Evolutionary conservation across 1,284 basidiomycete genomes (phyloP), one percentile per base, ranked within the genome.

Genomic region (Ganoderma sinense): DNA sequence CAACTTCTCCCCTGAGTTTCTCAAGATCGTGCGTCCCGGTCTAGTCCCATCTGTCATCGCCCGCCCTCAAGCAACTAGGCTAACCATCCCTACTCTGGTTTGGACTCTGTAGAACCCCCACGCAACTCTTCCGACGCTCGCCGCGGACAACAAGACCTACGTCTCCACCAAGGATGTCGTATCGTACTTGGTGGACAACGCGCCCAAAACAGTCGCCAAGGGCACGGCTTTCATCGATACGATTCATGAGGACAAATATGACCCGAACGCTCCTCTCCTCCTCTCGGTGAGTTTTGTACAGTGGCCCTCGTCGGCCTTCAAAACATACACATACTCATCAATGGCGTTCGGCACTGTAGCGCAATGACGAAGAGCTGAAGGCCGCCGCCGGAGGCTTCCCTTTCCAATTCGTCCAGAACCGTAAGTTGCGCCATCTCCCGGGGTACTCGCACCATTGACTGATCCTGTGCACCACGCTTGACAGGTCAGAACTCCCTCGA

Each of bases 1-100:
- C 72, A 93, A 93, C 80, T 92, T 92, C 74, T 80, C 82, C 45
- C 89, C 90, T 13, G 80, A 83, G 10, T 91, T 87, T 79, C 74
- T 91, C 68, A 84, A 85, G 73, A 78, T 89, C 71, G 85, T 87
- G 67, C 64, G 82, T 78, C 20, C 64, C 4, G 11, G 8, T 33
- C 48, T 18, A 13, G 36, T 51, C 67, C 20, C 51, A 36, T 20
- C 41, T 29, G 23, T 48, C 63, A 13, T 31, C 43, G n/a, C 59
- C 26, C 71, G 65, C 39, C 20, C 36, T 36, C n/a, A 36, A 36
- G 36, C 14, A 40, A 23, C 53, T 41, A 48, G 40, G 6, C 58
- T 65, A 20, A 65, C 33, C 43, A 36, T 41, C 13, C 39, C 20
- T 3, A 20, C 16, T 41, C 29, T 18, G 23, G 60, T 18, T 36